A percentile compares a stretch with the other conserved stretches of the same genome.
These are phyloP conservation scores for Xylaria sp. DNA, from an alignment of 2,329 filamentous ascomycete genomes.

Conservation along the genomic window DNA sequence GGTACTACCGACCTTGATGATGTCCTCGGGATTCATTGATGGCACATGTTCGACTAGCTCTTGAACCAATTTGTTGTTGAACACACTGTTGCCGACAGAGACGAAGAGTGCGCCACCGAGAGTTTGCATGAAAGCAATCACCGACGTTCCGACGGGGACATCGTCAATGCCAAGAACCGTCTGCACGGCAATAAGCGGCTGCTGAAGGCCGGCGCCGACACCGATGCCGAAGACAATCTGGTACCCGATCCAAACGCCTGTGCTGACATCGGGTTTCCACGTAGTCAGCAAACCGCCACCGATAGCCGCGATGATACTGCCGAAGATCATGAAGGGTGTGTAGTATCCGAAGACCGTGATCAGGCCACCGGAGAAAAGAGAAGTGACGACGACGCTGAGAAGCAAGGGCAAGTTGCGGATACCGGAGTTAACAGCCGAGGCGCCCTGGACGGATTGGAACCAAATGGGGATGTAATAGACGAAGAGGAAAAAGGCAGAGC, in stretches of 20 bases:
- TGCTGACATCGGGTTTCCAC: constrained; percentile 47
- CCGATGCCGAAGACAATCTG: constrained; percentile 56
- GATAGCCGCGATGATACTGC: constrained; percentile 48
- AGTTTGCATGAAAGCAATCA: constrained; percentile 57
- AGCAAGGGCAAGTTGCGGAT: constrained; percentile 56
- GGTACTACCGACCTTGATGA: constrained; percentile 54
- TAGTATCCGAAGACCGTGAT: constrained; percentile 58
- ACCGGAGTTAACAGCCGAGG: constrained; percentile 52
- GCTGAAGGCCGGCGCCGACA: constrained; percentile 55
- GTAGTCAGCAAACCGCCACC: constrained; percentile 56
- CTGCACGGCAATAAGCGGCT: constrained; percentile 57
- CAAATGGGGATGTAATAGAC: constrained; percentile 56
- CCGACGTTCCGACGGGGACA: constrained; percentile 45
- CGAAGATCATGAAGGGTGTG: constrained; percentile 56
- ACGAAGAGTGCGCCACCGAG: constrained; percentile 62
- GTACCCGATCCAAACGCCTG: constrained; percentile 56
- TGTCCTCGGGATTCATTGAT: constrained; percentile 47
- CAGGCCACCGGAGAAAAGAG: constrained; percentile 50
- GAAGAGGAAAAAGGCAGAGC: constrained; percentile 48
- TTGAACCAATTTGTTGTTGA: constrained; percentile 59
- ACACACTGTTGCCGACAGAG: constrained; percentile 62
- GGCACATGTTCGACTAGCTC: constrained; percentile 54
- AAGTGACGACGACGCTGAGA: constrained; percentile 52
- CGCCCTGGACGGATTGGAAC: constrained; percentile 59
- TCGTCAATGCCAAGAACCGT: constrained; percentile 50